A percentile compares a stretch with the other conserved stretches of the same genome.
These are phyloP conservation scores for Mortierella sp. DNA, from an alignment of 371 early-diverging fungal genomes.

Conservation along the genomic window DNA sequence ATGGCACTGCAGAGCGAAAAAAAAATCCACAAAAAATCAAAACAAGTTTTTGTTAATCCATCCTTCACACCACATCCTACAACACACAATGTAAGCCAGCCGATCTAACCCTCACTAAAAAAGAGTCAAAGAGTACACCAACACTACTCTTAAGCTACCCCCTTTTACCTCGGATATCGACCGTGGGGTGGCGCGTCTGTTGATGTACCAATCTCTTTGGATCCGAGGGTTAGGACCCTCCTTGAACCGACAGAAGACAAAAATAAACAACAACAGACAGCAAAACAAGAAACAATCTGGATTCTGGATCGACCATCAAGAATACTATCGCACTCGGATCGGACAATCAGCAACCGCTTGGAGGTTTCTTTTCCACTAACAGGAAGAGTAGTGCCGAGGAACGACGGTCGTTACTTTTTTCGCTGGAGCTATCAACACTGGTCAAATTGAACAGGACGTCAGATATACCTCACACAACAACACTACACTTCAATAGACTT, in stretches of 20 bases:
- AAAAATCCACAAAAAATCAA: conserved; percentile 11
- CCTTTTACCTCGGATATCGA: too few relatives aligned
- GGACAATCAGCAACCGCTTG: neutral
- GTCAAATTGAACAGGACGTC: too few relatives aligned
- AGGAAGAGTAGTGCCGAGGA: too few relatives aligned
- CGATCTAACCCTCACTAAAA: neutral
- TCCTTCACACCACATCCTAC: conserved; percentile 14
- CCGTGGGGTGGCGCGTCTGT: too few relatives aligned
- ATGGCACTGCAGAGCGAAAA: neutral
- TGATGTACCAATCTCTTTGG: too few relatives aligned
- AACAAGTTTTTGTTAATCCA: conserved; percentile 14
- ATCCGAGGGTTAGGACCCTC: neutral
- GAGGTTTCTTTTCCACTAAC: too few relatives aligned
- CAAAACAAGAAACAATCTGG: neutral
- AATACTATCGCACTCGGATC: neutral
- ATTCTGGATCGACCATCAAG: neutral
- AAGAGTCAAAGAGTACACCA: neutral
- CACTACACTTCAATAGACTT: too few relatives aligned
- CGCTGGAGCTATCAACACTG: too few relatives aligned
- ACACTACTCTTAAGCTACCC: too few relatives aligned
- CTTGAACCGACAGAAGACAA: neutral
- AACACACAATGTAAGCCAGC: conserved; percentile 17
- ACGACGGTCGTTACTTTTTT: too few relatives aligned
- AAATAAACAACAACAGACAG: neutral
- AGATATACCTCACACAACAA: too few relatives aligned